phyloP scores from a whole-genome alignment of 371 early-diverging fungal genomes.

The Rhizopus microsporus region DNA sequence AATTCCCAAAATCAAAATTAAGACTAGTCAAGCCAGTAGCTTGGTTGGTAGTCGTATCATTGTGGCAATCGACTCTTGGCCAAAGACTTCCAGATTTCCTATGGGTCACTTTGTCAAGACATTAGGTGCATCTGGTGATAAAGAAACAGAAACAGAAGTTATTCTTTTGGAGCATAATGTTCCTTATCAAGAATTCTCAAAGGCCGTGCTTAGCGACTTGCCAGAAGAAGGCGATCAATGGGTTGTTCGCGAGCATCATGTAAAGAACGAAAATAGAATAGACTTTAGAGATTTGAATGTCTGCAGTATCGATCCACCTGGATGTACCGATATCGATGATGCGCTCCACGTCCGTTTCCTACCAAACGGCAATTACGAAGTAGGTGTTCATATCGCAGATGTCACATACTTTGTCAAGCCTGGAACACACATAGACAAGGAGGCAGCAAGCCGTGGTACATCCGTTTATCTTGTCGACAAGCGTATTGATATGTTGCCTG shows the following conservation, averaged over 20 bases:
- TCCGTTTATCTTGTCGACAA: conserved; percentile 95
- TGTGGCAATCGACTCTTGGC: conserved; percentile 92
- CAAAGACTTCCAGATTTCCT: conserved; percentile 72
- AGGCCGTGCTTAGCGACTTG: conserved; percentile 77
- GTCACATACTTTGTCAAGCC: conserved; percentile 95
- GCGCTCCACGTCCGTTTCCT: conserved; percentile 88
- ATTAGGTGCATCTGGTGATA: conserved; percentile 91
- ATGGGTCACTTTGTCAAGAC: conserved; percentile 91
- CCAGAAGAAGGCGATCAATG: conserved; percentile 88
- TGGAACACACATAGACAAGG: conserved; percentile 83
- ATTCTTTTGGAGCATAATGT: conserved; percentile 95
- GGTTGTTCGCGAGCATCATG: conserved; percentile 76
- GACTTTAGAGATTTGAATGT: conserved; percentile 86
- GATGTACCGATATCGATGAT: conserved; percentile 99
- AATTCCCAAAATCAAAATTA: conserved; percentile 89
- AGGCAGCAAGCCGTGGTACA: conserved; percentile 90
- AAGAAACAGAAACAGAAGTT: conserved; percentile 93
- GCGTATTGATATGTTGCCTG: conserved; percentile 97
- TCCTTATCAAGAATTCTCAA: conserved; percentile 89
- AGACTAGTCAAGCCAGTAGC: conserved; percentile 82
- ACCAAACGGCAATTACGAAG: conserved; percentile 88
- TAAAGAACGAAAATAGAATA: conserved; percentile 60
- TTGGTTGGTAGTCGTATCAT: conserved; percentile 85
- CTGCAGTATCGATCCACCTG: conserved; percentile 99
- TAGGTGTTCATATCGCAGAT: conserved; percentile 98